phyloP scores from a whole-genome alignment of 1,139 yeast species.

The Yamadazyma mexicana region DNA sequence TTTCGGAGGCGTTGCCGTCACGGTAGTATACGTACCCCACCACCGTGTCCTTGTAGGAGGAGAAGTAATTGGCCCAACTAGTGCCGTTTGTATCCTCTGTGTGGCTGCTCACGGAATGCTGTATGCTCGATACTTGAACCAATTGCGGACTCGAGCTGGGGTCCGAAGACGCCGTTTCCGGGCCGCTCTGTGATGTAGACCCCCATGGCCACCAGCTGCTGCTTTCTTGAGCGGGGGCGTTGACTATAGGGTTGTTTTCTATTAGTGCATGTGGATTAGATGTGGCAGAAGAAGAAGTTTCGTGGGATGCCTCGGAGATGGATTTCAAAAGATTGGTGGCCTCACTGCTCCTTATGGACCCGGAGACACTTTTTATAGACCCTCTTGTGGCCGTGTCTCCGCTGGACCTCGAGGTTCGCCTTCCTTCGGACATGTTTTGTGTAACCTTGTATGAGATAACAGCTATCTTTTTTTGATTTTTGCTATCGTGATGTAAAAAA shows the following conservation, averaged over 20 bases:
- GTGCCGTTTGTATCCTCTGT: slow-evolving; percentile 1
- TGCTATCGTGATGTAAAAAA: background rate
- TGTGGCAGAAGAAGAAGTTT: slow-evolving; percentile 4
- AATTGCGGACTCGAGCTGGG: background rate
- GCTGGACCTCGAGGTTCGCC: slow-evolving; percentile 3
- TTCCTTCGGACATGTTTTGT: background rate
- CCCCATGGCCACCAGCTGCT: slow-evolving; percentile 1
- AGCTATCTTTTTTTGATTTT: slow-evolving; percentile 2
- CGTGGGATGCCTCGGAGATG: slow-evolving; percentile 12
- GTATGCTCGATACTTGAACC: slow-evolving; percentile 1
- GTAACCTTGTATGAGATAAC: background rate
- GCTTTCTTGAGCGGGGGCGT: background rate
- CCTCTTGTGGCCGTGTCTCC: slow-evolving; percentile 3
- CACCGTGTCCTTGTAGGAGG: slow-evolving; percentile 8
- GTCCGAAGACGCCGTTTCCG: background rate
- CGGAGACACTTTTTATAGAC: background rate
- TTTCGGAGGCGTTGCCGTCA: slow-evolving; percentile 1
- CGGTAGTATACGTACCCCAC: slow-evolving; percentile 11
- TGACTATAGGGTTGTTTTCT: background rate
- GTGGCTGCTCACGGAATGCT: slow-evolving; percentile 3
- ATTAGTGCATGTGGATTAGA: background rate
- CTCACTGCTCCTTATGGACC: background rate
- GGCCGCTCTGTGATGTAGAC: background rate
- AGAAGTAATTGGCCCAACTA: slow-evolving; percentile 12
- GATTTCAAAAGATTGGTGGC: slow-evolving; percentile 6